These are phyloP conservation scores for Ehretia macrophylla DNA, from an alignment of 257 asterid species.

Conservation along the genomic window DNA sequence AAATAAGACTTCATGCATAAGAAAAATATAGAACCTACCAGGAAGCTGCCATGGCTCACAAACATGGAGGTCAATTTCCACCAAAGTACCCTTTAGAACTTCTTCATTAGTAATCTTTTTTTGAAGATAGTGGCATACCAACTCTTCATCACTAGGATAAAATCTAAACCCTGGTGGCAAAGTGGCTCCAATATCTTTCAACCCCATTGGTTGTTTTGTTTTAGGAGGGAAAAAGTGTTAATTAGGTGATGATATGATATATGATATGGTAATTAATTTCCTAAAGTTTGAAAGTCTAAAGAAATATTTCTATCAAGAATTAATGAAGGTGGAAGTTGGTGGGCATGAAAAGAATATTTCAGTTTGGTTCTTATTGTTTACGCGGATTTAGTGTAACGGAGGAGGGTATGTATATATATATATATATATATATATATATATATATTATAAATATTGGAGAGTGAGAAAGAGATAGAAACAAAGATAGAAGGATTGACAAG, in stretches of 20 bases:
- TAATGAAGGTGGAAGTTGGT: slow-evolving; percentile 15
- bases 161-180: slow-evolving; percentile 88
- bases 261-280: background rate
- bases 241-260: background rate
- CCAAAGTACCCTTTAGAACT: slow-evolving; percentile 48
- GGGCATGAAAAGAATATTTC: slow-evolving; percentile 11
- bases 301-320: background rate
- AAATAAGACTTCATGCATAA: too few relatives aligned
- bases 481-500: slow-evolving; percentile 19
- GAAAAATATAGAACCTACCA: slow-evolving; percentile 33
- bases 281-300: too few relatives aligned
- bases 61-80: slow-evolving; percentile 79
- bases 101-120: slow-evolving; percentile 59
- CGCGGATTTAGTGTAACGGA: slow-evolving; percentile 4
- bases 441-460: background rate
- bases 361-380: slow-evolving; percentile 4
- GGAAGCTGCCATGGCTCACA: slow-evolving; percentile 99
- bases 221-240: background rate
- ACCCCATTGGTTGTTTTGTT: slow-evolving; percentile 34
- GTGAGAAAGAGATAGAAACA: slow-evolving; percentile 17
- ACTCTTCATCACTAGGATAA: slow-evolving; percentile 84
- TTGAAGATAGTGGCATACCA: slow-evolving; percentile 76
- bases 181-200: slow-evolving; percentile 71
- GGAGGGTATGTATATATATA: slow-evolving; percentile 1
- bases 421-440: slow-evolving; percentile 3